Evolutionary conservation across 495 filamentous ascomycete genomes (phyloP).

Genomic region (Xylaria venustula): DNA sequence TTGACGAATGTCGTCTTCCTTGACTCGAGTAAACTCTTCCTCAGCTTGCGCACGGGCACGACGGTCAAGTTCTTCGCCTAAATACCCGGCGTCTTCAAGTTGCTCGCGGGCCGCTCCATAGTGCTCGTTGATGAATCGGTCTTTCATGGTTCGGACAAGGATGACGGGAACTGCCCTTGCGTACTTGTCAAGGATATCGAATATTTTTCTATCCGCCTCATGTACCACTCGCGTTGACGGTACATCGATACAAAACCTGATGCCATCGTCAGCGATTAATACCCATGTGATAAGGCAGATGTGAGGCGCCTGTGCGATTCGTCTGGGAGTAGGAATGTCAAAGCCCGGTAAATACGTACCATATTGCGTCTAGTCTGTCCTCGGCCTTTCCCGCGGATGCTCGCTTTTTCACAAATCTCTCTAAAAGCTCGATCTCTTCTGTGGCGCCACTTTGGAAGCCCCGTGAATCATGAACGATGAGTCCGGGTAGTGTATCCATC

Average conservation of each 20-base stretch:
- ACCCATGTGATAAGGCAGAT: neutral
- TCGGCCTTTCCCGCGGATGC: slow-evolving; percentile 2
- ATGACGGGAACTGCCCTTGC: slow-evolving; percentile 10
- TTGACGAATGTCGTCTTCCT: slow-evolving; percentile 14
- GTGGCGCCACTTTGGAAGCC: slow-evolving; percentile 15
- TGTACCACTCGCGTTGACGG: slow-evolving; percentile 15
- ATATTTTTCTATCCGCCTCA: slow-evolving; percentile 14
- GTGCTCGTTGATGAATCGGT: slow-evolving; percentile 15
- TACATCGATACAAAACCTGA: slow-evolving; percentile 14
- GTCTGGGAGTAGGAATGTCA: neutral
- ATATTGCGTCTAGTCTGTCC: slow-evolving; percentile 16
- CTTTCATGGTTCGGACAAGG: slow-evolving; percentile 15
- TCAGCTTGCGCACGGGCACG: slow-evolving; percentile 14
- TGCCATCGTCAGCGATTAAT: neutral
- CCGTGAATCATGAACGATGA: slow-evolving; percentile 16
- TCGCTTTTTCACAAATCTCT: slow-evolving; percentile 12
- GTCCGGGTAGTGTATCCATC: slow-evolving; percentile 15
- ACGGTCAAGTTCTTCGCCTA: slow-evolving; percentile 9
- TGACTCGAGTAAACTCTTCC: slow-evolving; percentile 3
- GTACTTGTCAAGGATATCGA: slow-evolving; percentile 7
- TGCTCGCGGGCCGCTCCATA: slow-evolving; percentile 13
- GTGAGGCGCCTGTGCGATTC: neutral
- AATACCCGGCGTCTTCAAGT: slow-evolving; percentile 10
- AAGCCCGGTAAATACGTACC: neutral
- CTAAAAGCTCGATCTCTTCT: slow-evolving; percentile 10